These are phyloP conservation scores for Xenoacremonium recifei DNA, from an alignment of 2,329 filamentous ascomycete genomes.

Conservation along the genomic window DNA sequence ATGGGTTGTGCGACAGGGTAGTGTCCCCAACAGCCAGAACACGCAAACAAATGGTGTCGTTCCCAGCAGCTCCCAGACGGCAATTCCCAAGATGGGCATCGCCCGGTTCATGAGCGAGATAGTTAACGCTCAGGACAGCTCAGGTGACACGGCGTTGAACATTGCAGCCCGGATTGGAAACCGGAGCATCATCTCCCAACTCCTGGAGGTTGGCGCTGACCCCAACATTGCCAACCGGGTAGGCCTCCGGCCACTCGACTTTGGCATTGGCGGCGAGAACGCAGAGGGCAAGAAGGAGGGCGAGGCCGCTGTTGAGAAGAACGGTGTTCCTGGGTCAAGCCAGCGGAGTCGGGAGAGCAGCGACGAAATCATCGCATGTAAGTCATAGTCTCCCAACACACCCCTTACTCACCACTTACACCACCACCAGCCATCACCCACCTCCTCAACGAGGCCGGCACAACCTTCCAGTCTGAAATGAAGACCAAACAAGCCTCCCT, in stretches of 20 bases:
- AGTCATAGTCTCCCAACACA: conserved; percentile 37
- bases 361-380: conserved; percentile 76
- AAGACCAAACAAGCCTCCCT: conserved; percentile 81
- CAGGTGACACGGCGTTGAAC: conserved; percentile 92
- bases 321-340: conserved; percentile 42
- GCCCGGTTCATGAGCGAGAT: conserved; percentile 96
- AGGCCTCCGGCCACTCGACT: conserved; percentile 86
- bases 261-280: conserved; percentile 77
- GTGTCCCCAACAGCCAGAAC: conserved; percentile 54
- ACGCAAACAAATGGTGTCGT: conserved; percentile 30
- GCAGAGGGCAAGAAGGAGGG: conserved; percentile 44
- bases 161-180: conserved; percentile 92
- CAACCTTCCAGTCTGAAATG: conserved; percentile 77
- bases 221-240: conserved; percentile 89
- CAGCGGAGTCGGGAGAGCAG: conserved; percentile 69
- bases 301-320: conserved; percentile 42
- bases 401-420: conserved; percentile 4
- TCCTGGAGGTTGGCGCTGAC: conserved; percentile 92
- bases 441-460: conserved; percentile 74
- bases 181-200: conserved; percentile 91
- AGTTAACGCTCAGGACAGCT: conserved; percentile 91
- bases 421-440: conserved; percentile 68
- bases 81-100: conserved; percentile 71
- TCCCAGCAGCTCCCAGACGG: conserved; percentile 39
- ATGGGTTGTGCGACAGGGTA: conserved; percentile 87